Evolutionary conservation across 805 yeast genomes (phyloP).

Genomic region (Ogataea pini): DNA sequence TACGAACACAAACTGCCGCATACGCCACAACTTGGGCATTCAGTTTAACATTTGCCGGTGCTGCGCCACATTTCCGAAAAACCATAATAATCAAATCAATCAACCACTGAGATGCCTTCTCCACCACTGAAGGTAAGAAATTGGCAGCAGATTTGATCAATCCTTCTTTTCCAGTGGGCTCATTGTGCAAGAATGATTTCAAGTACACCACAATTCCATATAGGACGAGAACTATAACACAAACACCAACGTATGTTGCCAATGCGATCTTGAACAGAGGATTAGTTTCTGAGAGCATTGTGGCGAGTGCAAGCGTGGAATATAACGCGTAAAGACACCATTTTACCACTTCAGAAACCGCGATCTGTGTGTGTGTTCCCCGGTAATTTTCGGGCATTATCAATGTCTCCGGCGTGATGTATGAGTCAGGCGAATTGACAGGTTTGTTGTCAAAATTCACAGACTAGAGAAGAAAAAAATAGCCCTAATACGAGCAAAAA

Average conservation of each 20-base stretch:
- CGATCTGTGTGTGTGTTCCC: background rate
- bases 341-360: conserved; percentile 14
- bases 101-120: conserved; percentile 21
- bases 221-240: conserved; percentile 16
- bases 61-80: conserved; percentile 5
- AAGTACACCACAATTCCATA: conserved; percentile 29
- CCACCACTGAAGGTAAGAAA: conserved; percentile 28
- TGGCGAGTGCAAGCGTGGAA: conserved; percentile 9
- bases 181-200: conserved; percentile 16
- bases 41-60: background rate
- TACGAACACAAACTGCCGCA: conserved; percentile 29
- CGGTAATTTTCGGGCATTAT: background rate
- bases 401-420: no score
- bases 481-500: background rate
- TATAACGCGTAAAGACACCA: conserved; percentile 19
- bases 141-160: conserved; percentile 20
- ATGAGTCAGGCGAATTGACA: background rate
- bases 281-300: conserved; percentile 25
- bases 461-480: background rate
- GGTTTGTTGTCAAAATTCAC: no score
- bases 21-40: conserved; percentile 27
- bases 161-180: conserved; percentile 16
- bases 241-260: conserved; percentile 32
- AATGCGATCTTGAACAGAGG: conserved; percentile 31
- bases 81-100: conserved; percentile 11